Evolutionary conservation across 108 stramenopile species (phyloP), one percentile per base, ranked within the genome.

Genomic region (Ochromonas danica): DNA sequence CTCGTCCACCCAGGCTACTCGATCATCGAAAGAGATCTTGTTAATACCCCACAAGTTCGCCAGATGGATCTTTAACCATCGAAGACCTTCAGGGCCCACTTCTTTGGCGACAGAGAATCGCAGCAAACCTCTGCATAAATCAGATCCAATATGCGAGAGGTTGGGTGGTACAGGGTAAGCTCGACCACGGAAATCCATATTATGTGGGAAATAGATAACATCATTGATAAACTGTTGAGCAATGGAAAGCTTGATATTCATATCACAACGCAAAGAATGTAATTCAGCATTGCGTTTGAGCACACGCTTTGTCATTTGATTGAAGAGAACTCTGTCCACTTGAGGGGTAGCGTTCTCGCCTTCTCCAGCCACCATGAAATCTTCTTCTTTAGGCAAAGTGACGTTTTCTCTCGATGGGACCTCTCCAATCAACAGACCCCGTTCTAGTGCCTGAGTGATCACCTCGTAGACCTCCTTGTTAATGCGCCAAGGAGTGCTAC

Each of bases 121-220:
- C 1, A 99, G 88, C 81, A 99, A 82, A 27, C 94, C 96, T 30
- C 97, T 87, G 81, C 95, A 96, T 6, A 98, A 79, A 87, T 99
- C 99, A 0, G 94, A 93, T 3, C 97, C 97, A 42, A 98, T 88
- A 87, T 96, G 96, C 70, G 93, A 97, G 1, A 99, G 81, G 85
- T 99, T 95, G 0, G 99, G 97, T 51, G 99, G 97, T 0, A 99
- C 87, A 10, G 99, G 99, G 81, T 99, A 94, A 17, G 94, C 97
- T 17, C 99, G 87, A 27, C 99, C 97, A 17, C 99, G 88, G 82
- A 99, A 99, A 83, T 99, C 99, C 77, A 99, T 85, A 85, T 98
- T 98, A 92, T 97, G 96, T 3, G 97, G 97, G 78, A 98, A 99
- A 87, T 91, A 99, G 40, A 99, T 91, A 72, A 84, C 81, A 41